Evolutionary conservation across 441 rosid species (phyloP).

Genomic region (Lepidium campestre): DNA sequence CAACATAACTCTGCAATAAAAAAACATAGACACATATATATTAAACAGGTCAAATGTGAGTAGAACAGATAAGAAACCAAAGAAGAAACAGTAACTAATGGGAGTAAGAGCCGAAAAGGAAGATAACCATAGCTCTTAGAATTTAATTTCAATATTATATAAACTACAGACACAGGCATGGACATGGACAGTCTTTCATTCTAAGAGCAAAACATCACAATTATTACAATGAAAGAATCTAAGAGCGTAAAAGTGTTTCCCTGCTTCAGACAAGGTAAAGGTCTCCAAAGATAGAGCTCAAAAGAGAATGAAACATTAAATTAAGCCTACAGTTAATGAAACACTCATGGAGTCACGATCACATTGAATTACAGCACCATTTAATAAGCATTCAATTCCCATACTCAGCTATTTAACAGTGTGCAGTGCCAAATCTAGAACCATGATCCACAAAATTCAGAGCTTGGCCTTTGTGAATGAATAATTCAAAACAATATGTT

Average conservation of each 20-base stretch:
- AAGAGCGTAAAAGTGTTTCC: not conserved
- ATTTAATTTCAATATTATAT: not conserved
- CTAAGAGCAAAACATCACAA: not conserved
- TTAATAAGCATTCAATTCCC: not conserved
- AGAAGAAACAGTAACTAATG: not conserved
- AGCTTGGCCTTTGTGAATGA: not conserved
- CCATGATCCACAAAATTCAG: slow-evolving; percentile 1
- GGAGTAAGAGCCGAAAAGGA: not conserved
- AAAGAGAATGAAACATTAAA: not conserved
- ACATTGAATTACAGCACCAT: not conserved
- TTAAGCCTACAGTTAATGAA: not conserved
- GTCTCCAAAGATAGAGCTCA: not conserved
- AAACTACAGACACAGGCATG: too few relatives aligned
- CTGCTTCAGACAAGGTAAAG: not conserved
- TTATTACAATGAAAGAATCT: not conserved
- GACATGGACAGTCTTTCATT: not conserved
- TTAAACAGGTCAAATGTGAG: not conserved
- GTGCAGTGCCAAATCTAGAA: not conserved
- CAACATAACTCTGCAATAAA: slow-evolving; percentile 61
- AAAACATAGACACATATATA: not conserved
- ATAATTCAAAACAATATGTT: not conserved
- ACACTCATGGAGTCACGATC: not conserved
- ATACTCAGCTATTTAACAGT: not conserved
- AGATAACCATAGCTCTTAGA: not conserved
- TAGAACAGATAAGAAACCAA: not conserved